A percentile compares a stretch with the other conserved stretches of the same genome.
These are phyloP conservation scores for Quillaja saponaria DNA, from an alignment of 306 rosid species.

Conservation along the genomic window DNA sequence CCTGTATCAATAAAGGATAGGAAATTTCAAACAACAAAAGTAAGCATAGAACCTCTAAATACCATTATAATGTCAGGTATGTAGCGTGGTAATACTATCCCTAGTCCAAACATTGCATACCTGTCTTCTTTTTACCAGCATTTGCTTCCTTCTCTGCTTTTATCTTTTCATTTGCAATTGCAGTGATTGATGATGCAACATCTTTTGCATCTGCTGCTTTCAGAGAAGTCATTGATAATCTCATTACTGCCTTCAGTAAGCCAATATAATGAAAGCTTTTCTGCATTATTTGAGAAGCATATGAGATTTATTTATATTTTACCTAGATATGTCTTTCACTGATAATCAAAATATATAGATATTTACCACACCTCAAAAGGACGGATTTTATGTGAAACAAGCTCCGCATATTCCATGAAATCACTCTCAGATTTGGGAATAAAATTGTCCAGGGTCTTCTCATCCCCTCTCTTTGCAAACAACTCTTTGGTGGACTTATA, in stretches of 20 bases:
- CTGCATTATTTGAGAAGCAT: constrained; percentile 41
- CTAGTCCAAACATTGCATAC: constrained; percentile 34
- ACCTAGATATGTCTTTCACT: no score
- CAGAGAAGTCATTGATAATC: constrained; percentile 72
- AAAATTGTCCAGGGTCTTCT: constrained; percentile 78
- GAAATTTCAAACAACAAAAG: constrained; percentile 4
- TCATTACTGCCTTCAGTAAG: constrained; percentile 77
- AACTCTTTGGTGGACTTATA: constrained; percentile 77
- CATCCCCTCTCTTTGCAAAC: constrained; percentile 57
- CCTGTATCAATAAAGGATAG: constrained; percentile 39
- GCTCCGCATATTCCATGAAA: constrained; percentile 88
- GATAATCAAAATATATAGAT: background rate
- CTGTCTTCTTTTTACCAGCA: constrained; percentile 90
- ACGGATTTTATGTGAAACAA: constrained; percentile 64
- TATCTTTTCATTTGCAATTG: constrained; percentile 90
- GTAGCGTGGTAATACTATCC: no score
- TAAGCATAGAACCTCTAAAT: background rate
- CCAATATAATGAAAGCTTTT: constrained; percentile 78
- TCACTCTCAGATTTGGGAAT: constrained; percentile 91
- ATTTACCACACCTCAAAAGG: constrained; percentile 61
- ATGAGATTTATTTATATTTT: background rate
- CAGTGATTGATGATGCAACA: constrained; percentile 77
- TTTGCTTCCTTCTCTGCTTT: constrained; percentile 89
- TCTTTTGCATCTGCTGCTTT: constrained; percentile 97
- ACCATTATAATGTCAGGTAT: background rate